These are phyloP conservation scores for Huntiella omanensis DNA, from an alignment of 2,329 filamentous ascomycete species.

Conservation along the genomic window DNA sequence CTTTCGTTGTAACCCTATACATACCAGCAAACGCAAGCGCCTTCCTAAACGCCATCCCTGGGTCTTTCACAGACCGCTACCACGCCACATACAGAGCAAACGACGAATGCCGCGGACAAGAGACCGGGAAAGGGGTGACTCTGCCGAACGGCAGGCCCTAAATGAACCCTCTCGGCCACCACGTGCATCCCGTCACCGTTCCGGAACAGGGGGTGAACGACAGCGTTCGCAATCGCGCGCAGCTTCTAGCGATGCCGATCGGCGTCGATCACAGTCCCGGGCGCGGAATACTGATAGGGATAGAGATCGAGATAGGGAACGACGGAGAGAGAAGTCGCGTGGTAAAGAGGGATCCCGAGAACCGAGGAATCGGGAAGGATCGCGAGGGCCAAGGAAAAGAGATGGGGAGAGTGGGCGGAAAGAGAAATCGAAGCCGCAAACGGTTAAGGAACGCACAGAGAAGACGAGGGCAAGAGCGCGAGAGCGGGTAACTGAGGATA, in stretches of 20 bases:
- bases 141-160: constrained; percentile 9
- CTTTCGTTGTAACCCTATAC: background rate
- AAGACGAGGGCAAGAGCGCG: constrained; percentile 13
- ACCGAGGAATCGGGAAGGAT: background rate
- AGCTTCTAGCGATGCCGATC: background rate
- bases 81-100: background rate
- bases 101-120: constrained; percentile 2
- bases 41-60: constrained; percentile 3
- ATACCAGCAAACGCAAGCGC: background rate
- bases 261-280: background rate
- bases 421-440: background rate
- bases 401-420: background rate
- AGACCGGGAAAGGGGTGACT: constrained; percentile 10
- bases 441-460: constrained; percentile 2
- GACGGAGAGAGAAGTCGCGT: background rate
- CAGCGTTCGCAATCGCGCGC: background rate
- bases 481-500: constrained; percentile 13
- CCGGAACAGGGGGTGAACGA: too few species aligned
- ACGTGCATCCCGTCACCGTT: background rate
- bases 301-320: background rate
- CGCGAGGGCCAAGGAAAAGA: background rate
- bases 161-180: constrained; percentile 3
- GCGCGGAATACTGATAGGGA: background rate
- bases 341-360: background rate
- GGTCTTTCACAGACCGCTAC: constrained; percentile 1